A percentile compares a stretch with the other conserved stretches of the same genome.
phyloP scores from a whole-genome alignment of 2,329 filamentous ascomycete genomes.

The Ophiosphaerella korrae region DNA sequence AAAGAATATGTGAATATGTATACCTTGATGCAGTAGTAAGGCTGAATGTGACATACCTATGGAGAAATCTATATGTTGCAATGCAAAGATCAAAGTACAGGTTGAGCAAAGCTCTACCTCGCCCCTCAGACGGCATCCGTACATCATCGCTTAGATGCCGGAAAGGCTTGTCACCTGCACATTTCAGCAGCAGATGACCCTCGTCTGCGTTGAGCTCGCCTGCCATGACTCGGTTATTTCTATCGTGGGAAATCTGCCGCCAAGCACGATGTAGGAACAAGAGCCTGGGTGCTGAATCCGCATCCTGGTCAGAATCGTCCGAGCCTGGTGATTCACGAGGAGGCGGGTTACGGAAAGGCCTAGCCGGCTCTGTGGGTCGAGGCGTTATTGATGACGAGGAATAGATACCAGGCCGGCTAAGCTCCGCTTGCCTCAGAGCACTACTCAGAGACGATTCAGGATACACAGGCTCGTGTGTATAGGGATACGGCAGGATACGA shows the following conservation, averaged over 20 bases:
- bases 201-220: constrained; percentile 15
- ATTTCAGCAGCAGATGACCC: constrained; percentile 54
- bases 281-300: constrained; percentile 59
- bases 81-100: constrained; percentile 65
- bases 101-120: constrained; percentile 46
- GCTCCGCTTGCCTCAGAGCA: too few relatives aligned
- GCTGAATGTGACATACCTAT: constrained; percentile 37
- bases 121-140: constrained; percentile 16
- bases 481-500: too few relatives aligned
- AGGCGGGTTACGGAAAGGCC: constrained; percentile 11
- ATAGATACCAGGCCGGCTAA: too few relatives aligned
- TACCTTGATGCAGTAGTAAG: too few relatives aligned
- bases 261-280: constrained; percentile 69
- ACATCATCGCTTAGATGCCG: constrained; percentile 36
- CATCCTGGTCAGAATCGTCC: constrained; percentile 60
- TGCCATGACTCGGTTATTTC: constrained; percentile 47
- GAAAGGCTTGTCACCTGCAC: constrained; percentile 59
- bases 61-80: constrained; percentile 62
- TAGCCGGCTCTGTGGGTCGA: not conserved
- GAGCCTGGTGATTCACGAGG: constrained; percentile 52
- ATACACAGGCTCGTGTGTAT: too few relatives aligned
- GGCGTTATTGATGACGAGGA: too few relatives aligned
- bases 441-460: too few relatives aligned
- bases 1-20: too few relatives aligned
- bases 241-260: constrained; percentile 66